Conservation (phyloP, 192 early-diverging fungal species). For the Backusella australiensis region DNA sequence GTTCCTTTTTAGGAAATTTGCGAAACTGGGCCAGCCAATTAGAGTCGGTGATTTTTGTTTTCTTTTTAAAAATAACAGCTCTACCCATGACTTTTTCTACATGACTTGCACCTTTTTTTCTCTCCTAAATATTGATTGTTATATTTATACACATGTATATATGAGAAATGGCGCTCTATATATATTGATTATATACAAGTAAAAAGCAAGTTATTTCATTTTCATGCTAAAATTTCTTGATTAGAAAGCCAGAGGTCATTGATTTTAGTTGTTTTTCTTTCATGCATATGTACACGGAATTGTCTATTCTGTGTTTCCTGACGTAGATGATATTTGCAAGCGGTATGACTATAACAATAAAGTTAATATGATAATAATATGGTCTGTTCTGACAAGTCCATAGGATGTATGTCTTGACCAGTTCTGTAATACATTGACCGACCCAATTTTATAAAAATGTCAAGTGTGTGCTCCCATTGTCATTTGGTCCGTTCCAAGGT, state of each 20-base stretch:
- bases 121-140: too few species aligned
- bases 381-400: too few species aligned
- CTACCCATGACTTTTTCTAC: not conserved
- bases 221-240: not conserved
- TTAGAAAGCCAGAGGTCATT: not conserved
- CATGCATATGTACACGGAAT: not conserved
- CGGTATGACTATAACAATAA: not conserved
- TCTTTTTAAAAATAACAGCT: not conserved
- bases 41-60: not conserved
- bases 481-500: not conserved
- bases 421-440: too few species aligned
- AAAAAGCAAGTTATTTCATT: not conserved
- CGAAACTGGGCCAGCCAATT: not conserved
- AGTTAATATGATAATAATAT: too few species aligned
- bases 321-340: not conserved
- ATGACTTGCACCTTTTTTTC: not conserved
- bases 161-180: too few species aligned
- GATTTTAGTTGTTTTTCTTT: not conserved
- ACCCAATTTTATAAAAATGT: not conserved
- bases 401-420: too few species aligned
- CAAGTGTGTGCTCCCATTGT: not conserved
- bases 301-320: not conserved
- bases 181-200: not conserved
- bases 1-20: not conserved
- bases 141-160: too few species aligned